Conservation (phyloP, 2,329 filamentous ascomycete genomes). For the Furcasterigmium furcatum region DNA sequence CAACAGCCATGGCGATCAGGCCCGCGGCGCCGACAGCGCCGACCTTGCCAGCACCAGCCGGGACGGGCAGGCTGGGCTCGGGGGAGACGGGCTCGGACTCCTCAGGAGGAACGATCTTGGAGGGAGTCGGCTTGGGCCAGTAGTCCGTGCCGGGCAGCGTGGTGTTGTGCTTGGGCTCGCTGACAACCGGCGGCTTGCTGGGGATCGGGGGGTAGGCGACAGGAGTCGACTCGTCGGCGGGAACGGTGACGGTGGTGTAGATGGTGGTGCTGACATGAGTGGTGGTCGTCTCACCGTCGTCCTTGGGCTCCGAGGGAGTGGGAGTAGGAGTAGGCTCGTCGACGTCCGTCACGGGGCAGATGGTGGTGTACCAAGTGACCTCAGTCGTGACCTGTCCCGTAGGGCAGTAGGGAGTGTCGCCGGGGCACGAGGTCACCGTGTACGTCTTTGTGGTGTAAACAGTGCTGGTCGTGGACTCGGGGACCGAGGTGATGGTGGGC, state of each 20-base stretch:
- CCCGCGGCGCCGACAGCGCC: constrained; percentile 8
- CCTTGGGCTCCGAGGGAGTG: not conserved
- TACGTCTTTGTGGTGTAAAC: constrained; percentile 39
- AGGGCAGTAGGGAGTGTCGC: constrained; percentile 28
- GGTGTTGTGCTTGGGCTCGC: constrained; percentile 4
- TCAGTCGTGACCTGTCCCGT: constrained; percentile 2
- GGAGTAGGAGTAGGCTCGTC: constrained; percentile 5
- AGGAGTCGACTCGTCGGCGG: not conserved
- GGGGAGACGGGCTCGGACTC: constrained; percentile 13
- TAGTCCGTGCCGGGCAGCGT: constrained; percentile 3
- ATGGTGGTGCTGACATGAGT: constrained; percentile 29
- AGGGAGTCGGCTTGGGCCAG: constrained; percentile 5
- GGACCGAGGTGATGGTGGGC: not conserved
- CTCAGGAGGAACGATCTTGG: constrained; percentile 1
- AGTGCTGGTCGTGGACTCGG: constrained; percentile 26
- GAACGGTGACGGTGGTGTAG: constrained; percentile 23
- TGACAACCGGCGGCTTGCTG: not conserved
- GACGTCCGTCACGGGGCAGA: constrained; percentile 23
- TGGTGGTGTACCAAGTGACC: constrained; percentile 28
- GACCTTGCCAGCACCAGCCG: constrained; percentile 10
- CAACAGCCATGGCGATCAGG: constrained; percentile 15
- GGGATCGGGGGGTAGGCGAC: not conserved
- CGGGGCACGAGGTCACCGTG: constrained; percentile 54
- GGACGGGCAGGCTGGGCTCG: constrained; percentile 14
- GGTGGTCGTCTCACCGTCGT: constrained; percentile 12